Evolutionary conservation across 2,329 filamentous ascomycete genomes (phyloP), one percentile per base, ranked within the genome.

Genomic region (Gaeumannomyces tritici): DNA sequence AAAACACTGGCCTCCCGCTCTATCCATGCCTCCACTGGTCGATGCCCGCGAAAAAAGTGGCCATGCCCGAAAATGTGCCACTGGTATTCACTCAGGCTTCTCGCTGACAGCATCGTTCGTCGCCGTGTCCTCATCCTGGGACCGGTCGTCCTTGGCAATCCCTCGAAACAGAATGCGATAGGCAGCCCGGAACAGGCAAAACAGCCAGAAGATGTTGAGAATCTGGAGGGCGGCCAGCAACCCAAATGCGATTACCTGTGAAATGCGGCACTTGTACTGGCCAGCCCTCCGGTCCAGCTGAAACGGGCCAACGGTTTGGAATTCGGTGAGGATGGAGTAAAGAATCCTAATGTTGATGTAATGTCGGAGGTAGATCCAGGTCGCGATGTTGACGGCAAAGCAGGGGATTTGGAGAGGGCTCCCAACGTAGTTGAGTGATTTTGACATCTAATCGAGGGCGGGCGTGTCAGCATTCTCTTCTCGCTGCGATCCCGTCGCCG

Each of bases 291-390:
- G 87, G 68, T 86, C 78, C 33, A 87, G 75, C 61, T 79, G 77
- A 67, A 78, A 87, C 3, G 83, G 79, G 0, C 84, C 84, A 60
- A 87, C 74, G 47, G 80, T 83, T 55, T 75, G 72, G 71, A 85
- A 86, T 63, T 85, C 42, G 42, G 42, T 51, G 6, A 51, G 42
- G 42, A 85, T 75, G 26, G 83, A 84, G 68, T 73, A 80, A 63
- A 88, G 76, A 68, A 88, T 86, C 63, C 75, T 74, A 18, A 88
- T 76, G 71, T 88, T 88, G 68, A 86, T 73, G 74, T 85, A 88
- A 70, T 91, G 89, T 42, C 89, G 86, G 33, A 88, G 77, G 73
- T 91, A 91, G 63, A 86, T 82, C 89, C 89, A 91, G 64, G 84
- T 75, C 62, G 73, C 72, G 64, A 89, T 83, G 74, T 89, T 91